Evolutionary conservation across 257 asterid genomes (phyloP), one percentile per base, ranked within the genome.

Genomic region (Solanum stenotomum): DNA sequence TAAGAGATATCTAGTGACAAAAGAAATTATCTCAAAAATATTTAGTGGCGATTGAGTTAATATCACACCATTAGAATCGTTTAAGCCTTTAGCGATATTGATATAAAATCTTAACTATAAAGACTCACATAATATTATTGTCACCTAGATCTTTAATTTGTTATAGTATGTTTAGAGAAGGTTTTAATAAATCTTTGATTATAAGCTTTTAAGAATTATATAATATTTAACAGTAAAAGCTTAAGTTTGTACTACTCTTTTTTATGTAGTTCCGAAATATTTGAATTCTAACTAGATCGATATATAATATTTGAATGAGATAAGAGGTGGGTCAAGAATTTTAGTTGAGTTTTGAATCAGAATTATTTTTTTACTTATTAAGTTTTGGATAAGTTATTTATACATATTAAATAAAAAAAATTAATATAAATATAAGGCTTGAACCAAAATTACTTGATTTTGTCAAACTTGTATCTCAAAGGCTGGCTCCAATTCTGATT

Each of bases 1-100:
- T 16, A 61, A 61, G 27, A 61, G 3, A 23, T 61, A 29, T 29
- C 31, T 29, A 29, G 31, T 29, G 31, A 29, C 31, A 29, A 29
- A 29, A 29, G 31, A 29, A 29, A 29, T 29, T 29, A 29, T 29
- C 31, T 29, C 31, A 29, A 52, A 52, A 52, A 5, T 22, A 61
- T 61, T 61, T 61, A 22, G 6, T 23, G 3, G 0, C 2, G 0
- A 61, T 61, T 61, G 29, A 61, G 15, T 61, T 61, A 61, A 23
- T 61, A 0, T 22, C 27, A 4, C 3, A 4, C 29, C 3, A 20
- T 1, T 1, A 59, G 0, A 22, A 4, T 35, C 8, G 8, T 35
- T 35, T 35, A 35, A 35, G 38, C 4, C 12, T 22, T 20, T 59
- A 59, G 1, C 2, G 25, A 20, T 0, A 61, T 61, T 22, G 4